phyloP scores from a whole-genome alignment of 164 flowering plant species.

The Magnolia kwangsiensis region DNA sequence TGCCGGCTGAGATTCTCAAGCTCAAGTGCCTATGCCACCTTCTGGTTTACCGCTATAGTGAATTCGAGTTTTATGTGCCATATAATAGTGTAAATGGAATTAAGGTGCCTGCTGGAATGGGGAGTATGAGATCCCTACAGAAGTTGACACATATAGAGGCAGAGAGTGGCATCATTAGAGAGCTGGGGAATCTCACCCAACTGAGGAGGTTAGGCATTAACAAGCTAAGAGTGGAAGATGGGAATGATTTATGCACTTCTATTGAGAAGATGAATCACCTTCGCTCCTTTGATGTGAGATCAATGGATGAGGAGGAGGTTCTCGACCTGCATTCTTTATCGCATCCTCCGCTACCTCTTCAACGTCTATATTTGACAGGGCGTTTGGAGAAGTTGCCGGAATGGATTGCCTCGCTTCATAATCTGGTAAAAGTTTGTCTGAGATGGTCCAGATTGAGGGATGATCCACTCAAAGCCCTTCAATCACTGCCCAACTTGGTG shows the following conservation, averaged over 20 bases:
- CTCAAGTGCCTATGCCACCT: no score
- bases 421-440: neutral
- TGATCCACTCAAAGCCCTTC: constrained; percentile 4
- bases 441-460: constrained; percentile 9
- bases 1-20: no score
- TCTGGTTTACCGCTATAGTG: no score
- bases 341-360: neutral
- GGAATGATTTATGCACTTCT: constrained; percentile 5
- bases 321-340: constrained; percentile 3
- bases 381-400: neutral
- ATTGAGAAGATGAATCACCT: constrained; percentile 6
- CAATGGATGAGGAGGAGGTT: neutral
- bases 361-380: constrained; percentile 1
- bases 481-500: constrained; percentile 2
- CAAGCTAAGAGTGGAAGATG: constrained; percentile 1
- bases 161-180: neutral
- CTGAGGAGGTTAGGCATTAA: constrained; percentile 6
- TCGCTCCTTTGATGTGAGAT: neutral
- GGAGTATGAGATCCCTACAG: constrained; percentile 5
- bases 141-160: constrained; percentile 9
- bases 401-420: constrained; percentile 1
- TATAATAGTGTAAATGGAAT: neutral
- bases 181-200: constrained; percentile 9
- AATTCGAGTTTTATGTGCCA: no score
- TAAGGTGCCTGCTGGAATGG: constrained; percentile 3